phyloP scores from a whole-genome alignment of 2,329 filamentous ascomycete genomes.

The Cladophialophora bantiana region DNA sequence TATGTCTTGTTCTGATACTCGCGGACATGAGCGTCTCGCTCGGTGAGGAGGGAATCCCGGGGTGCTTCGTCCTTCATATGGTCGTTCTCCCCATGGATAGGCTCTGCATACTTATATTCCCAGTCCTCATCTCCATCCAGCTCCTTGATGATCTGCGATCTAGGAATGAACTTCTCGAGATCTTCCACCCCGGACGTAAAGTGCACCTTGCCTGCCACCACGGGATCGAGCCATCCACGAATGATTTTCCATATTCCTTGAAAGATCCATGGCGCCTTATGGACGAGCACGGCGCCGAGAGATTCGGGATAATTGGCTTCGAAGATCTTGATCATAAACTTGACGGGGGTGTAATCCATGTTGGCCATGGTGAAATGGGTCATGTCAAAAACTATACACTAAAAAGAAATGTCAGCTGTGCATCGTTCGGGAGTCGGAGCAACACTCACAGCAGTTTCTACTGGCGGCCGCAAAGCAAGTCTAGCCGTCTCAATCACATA shows the following conservation, averaged over 20 bases:
- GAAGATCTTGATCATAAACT: constrained; percentile 99
- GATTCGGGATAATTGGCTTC: constrained; percentile 98
- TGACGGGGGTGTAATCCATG: constrained; percentile 97
- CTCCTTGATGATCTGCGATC: constrained; percentile 76
- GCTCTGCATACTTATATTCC: constrained; percentile 82
- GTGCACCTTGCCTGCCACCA: constrained; percentile 42
- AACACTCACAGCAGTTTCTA: constrained; percentile 85
- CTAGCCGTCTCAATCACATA: constrained; percentile 94
- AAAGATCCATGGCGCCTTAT: constrained; percentile 97
- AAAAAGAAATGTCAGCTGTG: constrained; percentile 9
- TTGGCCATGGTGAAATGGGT: constrained; percentile 91
- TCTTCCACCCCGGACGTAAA: constrained; percentile 68
- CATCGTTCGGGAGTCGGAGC: neutral
- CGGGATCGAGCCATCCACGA: constrained; percentile 90
- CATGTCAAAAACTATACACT: constrained; percentile 97
- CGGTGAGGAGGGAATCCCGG: constrained; percentile 67
- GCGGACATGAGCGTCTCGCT: constrained; percentile 70
- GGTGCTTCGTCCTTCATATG: constrained; percentile 73
- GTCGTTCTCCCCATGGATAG: constrained; percentile 76
- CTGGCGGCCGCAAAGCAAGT: constrained; percentile 76
- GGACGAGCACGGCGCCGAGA: constrained; percentile 85
- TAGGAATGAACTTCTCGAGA: constrained; percentile 76
- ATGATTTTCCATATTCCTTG: constrained; percentile 99
- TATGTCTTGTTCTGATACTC: constrained; percentile 77
- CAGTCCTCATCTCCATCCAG: constrained; percentile 87